A percentile compares a stretch with the other conserved stretches of the same genome.
These are phyloP conservation scores for Kluyveromyces nonfermentans DNA, from an alignment of 805 yeast species.

Conservation along the genomic window DNA sequence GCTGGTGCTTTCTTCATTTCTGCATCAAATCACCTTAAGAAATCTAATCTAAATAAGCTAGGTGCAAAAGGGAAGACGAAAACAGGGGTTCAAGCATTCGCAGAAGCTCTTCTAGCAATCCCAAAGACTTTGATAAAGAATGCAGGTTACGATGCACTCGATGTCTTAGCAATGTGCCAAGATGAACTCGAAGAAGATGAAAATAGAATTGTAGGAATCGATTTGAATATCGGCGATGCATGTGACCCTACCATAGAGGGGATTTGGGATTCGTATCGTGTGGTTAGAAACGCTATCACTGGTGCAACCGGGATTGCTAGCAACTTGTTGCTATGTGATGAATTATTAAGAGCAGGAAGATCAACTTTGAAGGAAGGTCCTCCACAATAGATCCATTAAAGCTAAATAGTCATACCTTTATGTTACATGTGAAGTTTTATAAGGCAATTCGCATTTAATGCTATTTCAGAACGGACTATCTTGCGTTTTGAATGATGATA, in stretches of 20 bases:
- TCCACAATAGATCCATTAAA: constrained; percentile 13
- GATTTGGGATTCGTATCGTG: constrained; percentile 93
- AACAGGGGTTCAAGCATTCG: constrained; percentile 87
- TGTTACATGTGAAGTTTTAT: background rate
- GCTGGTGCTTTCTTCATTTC: constrained; percentile 94
- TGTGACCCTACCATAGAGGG: constrained; percentile 93
- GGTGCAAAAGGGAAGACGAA: constrained; percentile 76
- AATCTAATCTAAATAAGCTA: constrained; percentile 39
- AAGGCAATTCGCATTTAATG: background rate
- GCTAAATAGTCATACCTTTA: background rate
- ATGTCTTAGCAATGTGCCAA: constrained; percentile 78
- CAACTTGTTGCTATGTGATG: constrained; percentile 88
- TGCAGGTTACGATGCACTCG: constrained; percentile 90
- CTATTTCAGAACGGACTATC: background rate
- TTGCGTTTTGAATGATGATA: too few relatives aligned
- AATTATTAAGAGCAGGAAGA: constrained; percentile 91
- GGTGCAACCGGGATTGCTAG: constrained; percentile 93
- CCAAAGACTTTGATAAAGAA: constrained; percentile 90
- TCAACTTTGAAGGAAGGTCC: constrained; percentile 71
- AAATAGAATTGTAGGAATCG: constrained; percentile 82
- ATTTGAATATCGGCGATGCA: constrained; percentile 85
- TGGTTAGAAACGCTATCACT: constrained; percentile 82
- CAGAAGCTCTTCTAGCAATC: constrained; percentile 80
- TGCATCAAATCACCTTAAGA: constrained; percentile 57
- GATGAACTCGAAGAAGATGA: constrained; percentile 62